Conservation (phyloP, 306 rosid species). For the Geum urbanum region DNA sequence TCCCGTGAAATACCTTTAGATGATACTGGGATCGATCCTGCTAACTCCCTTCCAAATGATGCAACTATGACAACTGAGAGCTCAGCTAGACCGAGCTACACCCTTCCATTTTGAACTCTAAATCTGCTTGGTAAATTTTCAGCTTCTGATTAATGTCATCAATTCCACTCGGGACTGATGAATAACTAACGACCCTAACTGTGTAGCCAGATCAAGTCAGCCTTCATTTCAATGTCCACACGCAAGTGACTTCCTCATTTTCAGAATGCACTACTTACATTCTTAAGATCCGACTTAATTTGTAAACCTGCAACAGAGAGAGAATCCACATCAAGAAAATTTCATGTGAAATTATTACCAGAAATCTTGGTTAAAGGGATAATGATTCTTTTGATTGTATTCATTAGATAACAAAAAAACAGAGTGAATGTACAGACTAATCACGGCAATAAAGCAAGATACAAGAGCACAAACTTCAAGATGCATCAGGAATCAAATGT, state of each 20-base stretch:
- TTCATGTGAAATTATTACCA: constrained; percentile 2
- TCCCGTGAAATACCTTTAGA: not conserved
- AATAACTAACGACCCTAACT: not conserved
- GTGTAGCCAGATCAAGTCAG: not conserved
- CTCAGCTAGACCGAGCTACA: not conserved
- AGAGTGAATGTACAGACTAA: not conserved
- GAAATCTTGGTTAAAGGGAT: not conserved
- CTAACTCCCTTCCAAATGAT: not conserved
- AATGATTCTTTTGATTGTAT: not conserved
- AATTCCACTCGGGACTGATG: not conserved
- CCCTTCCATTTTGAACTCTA: not conserved
- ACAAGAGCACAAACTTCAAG: not conserved
- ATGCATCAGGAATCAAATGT: not conserved
- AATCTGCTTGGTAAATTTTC: not conserved
- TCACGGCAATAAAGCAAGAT: not conserved
- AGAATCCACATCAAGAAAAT: constrained; percentile 9
- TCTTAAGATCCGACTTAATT: constrained; percentile 73
- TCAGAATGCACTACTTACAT: constrained; percentile 30
- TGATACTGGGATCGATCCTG: not conserved
- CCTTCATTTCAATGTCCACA: constrained; percentile 2
- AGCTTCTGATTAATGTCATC: not conserved
- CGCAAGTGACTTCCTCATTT: not conserved
- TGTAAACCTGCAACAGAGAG: constrained; percentile 59
- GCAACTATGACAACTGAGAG: not conserved
- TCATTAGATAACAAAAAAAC: not conserved